These are phyloP conservation scores for Solanum lignicaule DNA, from an alignment of 257 asterid species.

Conservation along the genomic window DNA sequence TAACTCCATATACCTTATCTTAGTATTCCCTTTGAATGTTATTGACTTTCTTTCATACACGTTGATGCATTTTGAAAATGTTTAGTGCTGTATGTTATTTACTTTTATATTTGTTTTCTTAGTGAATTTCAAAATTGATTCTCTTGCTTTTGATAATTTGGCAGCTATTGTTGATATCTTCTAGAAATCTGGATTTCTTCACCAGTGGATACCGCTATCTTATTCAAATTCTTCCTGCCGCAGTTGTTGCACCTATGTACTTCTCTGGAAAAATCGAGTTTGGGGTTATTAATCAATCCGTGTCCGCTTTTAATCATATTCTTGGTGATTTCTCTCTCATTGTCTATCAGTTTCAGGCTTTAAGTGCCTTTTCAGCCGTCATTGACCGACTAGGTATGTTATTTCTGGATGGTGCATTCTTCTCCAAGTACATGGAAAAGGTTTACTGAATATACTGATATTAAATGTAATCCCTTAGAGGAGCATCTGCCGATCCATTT, in stretches of 20 bases:
- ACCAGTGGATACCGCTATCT: constrained; percentile 84
- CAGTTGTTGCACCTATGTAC: constrained; percentile 95
- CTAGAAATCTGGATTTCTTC: constrained; percentile 93
- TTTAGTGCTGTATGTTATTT: background rate
- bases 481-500: background rate
- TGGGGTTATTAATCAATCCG: constrained; percentile 91
- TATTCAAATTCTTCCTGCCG: constrained; percentile 94
- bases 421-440: background rate
- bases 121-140: background rate
- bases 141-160: constrained; percentile 20
- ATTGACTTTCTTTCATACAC: background rate
- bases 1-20: background rate
- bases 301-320: constrained; percentile 82
- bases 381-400: constrained; percentile 69
- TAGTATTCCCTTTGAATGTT: background rate
- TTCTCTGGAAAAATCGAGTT: constrained; percentile 93
- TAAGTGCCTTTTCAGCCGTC: constrained; percentile 94
- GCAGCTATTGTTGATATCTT: constrained; percentile 81
- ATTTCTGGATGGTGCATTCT: background rate
- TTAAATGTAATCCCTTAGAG: background rate
- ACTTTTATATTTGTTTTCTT: background rate
- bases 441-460: background rate
- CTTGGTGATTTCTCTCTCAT: constrained; percentile 87
- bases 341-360: constrained; percentile 79
- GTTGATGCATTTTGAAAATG: background rate